Evolutionary conservation across 352 stramenopile species (phyloP).

Genomic region (Phytophthora megakarya): DNA sequence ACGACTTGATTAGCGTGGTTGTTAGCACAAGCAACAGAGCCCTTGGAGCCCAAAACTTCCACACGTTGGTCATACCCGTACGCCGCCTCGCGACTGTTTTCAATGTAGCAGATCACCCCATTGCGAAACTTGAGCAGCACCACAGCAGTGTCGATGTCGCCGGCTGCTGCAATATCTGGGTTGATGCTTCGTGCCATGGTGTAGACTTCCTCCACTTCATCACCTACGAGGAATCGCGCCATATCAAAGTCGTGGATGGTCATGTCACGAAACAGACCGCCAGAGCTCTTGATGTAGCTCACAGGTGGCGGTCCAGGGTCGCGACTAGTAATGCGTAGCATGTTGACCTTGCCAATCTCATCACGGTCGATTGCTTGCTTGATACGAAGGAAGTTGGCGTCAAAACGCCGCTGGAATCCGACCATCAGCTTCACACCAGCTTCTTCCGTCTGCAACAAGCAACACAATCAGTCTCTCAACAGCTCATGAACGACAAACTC

Average conservation of each 20-base stretch:
- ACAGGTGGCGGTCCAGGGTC: constrained; percentile 52
- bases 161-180: constrained; percentile 67
- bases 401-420: constrained; percentile 93
- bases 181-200: constrained; percentile 64
- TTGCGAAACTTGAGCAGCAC: constrained; percentile 92
- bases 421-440: constrained; percentile 95
- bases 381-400: constrained; percentile 93
- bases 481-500: background rate
- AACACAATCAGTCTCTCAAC: background rate
- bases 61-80: constrained; percentile 96
- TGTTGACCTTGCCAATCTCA: constrained; percentile 91
- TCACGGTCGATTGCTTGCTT: constrained; percentile 79
- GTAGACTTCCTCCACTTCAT: constrained; percentile 76
- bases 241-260: constrained; percentile 97
- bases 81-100: constrained; percentile 93
- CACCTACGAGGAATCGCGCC: constrained; percentile 89
- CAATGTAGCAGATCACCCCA: constrained; percentile 92
- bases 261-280: constrained; percentile 96
- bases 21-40: constrained; percentile 92
- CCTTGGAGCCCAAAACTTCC: constrained; percentile 91
- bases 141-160: constrained; percentile 91
- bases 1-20: constrained; percentile 92
- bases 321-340: constrained; percentile 77
- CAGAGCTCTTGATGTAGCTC: constrained; percentile 65
- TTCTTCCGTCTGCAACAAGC: constrained; percentile 25